Evolutionary conservation across 805 yeast genomes (phyloP).

Genomic region (Candida boleticola): DNA sequence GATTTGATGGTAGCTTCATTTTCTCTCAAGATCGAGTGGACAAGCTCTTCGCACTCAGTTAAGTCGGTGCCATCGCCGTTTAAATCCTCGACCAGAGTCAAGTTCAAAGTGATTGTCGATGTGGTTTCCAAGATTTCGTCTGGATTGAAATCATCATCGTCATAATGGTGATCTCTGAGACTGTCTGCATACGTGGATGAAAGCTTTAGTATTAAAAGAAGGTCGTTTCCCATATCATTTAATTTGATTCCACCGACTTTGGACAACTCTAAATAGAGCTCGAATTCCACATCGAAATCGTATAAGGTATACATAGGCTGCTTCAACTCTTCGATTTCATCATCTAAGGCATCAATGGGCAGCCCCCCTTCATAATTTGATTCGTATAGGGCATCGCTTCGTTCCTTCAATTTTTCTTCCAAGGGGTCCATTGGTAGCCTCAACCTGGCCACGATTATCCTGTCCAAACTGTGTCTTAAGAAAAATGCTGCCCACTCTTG

Average conservation of each 20-base stretch:
- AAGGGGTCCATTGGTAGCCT: not conserved
- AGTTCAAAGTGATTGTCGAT: constrained; percentile 13
- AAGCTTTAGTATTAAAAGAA: not conserved
- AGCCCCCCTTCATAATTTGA: no score
- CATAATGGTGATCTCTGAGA: constrained; percentile 5
- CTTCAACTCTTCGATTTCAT: no score
- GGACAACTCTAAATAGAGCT: constrained; percentile 12
- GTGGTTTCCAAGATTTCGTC: constrained; percentile 13
- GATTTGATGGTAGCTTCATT: not conserved
- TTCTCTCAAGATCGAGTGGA: constrained; percentile 8
- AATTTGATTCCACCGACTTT: not conserved
- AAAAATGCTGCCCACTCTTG: constrained; percentile 15
- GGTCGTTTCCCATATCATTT: not conserved
- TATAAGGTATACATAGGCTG: no score
- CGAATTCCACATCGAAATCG: constrained; percentile 3
- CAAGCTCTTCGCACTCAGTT: constrained; percentile 1
- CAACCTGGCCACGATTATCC: not conserved
- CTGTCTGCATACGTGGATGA: not conserved
- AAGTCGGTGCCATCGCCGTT: constrained; percentile 9
- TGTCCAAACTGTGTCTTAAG: constrained; percentile 6
- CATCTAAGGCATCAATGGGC: not conserved
- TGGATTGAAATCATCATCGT: constrained; percentile 11
- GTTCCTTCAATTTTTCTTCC: no score
- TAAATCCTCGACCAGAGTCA: constrained; percentile 20
- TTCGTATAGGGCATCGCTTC: no score